phyloP scores from a whole-genome alignment of 1,284 basidiomycete genomes.

The Bjerkandera adusta region DNA sequence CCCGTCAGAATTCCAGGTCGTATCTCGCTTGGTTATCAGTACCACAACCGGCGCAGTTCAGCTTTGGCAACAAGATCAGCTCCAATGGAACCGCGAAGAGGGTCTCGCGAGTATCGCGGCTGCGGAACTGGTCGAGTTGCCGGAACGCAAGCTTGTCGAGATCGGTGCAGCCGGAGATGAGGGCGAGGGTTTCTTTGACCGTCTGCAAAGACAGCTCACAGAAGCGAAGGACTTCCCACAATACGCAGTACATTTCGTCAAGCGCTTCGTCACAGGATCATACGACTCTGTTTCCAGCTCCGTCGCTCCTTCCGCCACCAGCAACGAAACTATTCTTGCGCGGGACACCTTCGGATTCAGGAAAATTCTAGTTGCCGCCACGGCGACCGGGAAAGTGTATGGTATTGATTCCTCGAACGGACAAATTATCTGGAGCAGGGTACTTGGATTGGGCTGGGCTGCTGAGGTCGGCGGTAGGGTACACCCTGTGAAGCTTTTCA shows the following conservation, averaged over 20 bases:
- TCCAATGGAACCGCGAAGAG: constrained; percentile 85
- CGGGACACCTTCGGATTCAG: constrained; percentile 88
- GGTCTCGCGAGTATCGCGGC: constrained; percentile 64
- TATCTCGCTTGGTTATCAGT: constrained; percentile 51
- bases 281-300: constrained; percentile 50
- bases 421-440: constrained; percentile 71
- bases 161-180: constrained; percentile 34
- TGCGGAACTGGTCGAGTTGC: constrained; percentile 77
- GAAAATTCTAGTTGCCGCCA: constrained; percentile 79
- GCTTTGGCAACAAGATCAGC: constrained; percentile 62
- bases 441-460: constrained; percentile 67
- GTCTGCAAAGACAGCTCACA: constrained; percentile 58
- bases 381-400: constrained; percentile 74
- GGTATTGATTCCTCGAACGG: constrained; percentile 83
- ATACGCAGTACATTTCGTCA: constrained; percentile 66
- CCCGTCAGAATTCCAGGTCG: constrained; percentile 38
- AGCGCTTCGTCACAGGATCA: constrained; percentile 73
- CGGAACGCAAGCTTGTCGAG: constrained; percentile 56
- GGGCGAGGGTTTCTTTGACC: constrained; percentile 56
- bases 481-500: constrained; percentile 57
- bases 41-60: constrained; percentile 82
- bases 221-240: constrained; percentile 72
- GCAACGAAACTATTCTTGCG: constrained; percentile 39
- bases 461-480: constrained; percentile 51
- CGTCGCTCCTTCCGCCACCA: constrained; percentile 37